Evolutionary conservation across 441 rosid species (phyloP), one percentile per base, ranked within the genome.

Genomic region (Populus hybrid): DNA sequence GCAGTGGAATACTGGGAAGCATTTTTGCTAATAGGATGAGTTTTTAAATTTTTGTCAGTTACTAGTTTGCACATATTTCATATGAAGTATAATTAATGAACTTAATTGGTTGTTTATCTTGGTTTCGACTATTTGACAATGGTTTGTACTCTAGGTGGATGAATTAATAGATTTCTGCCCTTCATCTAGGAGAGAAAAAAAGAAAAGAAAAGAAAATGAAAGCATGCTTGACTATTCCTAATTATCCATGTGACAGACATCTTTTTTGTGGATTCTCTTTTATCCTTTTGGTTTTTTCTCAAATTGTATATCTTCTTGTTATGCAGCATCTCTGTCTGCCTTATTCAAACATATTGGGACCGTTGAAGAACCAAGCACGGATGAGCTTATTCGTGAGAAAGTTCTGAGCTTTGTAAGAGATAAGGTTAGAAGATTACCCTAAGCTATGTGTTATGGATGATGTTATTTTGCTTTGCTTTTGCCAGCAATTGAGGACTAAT

Each of bases 381-480:
- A 90, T 67, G 98, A 92, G 78, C 82, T 83, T 72, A 86, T 90
- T 18, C 95, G 99, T 67, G 98, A 94, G 81, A 96, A 89, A 84
- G 98, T 91, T 79, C 83, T 96, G 50, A 87, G 85, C 75, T 96
- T 92, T 81, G 88, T 96, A 73, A 85, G 90, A 83, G 99, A 96
- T 79, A 96, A 94, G 98, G 99, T 94, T 67, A 38, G 83, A 73
- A 70, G 73, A 38, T 40, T 42, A 42, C 32, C 71, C 70, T 42
- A 53, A 9, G 21, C 24, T 76, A 6, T 50, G n/a, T n/a, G n/a
- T n/a, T 16, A 7, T 46, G 14, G 50, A 53, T 76, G 34, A 57
- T 53, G 24, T 53, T 57, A 23, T 19, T 7, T 38, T 68, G 38
- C 12, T 64, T 36, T 35, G 14, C 73, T 46, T 46, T 61, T 67